Percentiles rank a stretch among this genome's conserved stretches.
Evolutionary conservation across 1,284 basidiomycete species (phyloP).

Genomic region (Ustilago nuda): DNA sequence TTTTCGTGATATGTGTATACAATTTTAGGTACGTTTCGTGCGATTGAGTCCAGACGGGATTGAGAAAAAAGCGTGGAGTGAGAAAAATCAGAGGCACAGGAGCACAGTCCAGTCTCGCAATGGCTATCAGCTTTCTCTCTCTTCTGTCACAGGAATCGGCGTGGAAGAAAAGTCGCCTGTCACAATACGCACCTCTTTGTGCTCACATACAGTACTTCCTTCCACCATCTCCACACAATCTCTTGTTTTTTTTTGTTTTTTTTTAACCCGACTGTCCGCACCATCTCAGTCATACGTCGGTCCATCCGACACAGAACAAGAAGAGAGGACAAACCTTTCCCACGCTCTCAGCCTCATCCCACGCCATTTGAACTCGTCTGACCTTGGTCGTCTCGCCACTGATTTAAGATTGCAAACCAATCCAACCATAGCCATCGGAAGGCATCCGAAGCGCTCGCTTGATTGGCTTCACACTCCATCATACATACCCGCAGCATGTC

Average conservation of each 20-base stretch:
- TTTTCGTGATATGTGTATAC: too few species aligned
- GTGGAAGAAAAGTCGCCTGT: not conserved
- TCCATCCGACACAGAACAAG: not conserved
- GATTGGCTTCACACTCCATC: not conserved
- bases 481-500: slow-evolving; percentile 17
- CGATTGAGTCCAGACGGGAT: not conserved
- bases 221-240: not conserved
- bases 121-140: not conserved
- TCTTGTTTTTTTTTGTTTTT: not conserved
- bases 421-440: not conserved
- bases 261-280: not conserved
- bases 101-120: not conserved
- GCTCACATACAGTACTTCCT: not conserved
- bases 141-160: slow-evolving; percentile 10
- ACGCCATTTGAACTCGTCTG: not conserved
- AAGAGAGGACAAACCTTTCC: not conserved
- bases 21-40: too few species aligned
- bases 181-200: not conserved
- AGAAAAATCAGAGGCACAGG: not conserved
- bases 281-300: not conserved
- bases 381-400: not conserved
- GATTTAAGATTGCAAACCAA: not conserved
- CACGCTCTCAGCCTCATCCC: not conserved
- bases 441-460: not conserved
- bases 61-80: not conserved